A percentile compares a stretch with the other conserved stretches of the same genome.
These are phyloP conservation scores for Aspergillus intermedius DNA, from an alignment of 2,329 filamentous ascomycete genomes.

Conservation along the genomic window DNA sequence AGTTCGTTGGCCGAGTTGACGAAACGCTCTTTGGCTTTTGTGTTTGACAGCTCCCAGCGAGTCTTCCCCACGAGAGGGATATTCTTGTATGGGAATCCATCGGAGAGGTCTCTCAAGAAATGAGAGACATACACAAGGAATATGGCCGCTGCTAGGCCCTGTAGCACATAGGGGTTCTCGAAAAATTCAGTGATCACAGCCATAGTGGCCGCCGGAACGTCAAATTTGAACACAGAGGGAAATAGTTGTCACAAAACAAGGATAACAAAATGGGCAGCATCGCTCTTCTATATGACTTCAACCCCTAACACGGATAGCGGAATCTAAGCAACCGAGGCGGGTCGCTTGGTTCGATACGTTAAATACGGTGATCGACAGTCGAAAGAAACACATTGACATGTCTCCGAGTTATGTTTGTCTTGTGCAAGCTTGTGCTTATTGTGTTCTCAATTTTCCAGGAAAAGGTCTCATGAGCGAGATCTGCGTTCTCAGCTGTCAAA, in stretches of 20 bases:
- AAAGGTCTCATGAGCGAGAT: background rate
- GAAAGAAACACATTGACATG: background rate
- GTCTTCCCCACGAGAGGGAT: conserved; percentile 24
- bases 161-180: conserved; percentile 16
- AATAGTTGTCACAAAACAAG: background rate
- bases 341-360: background rate
- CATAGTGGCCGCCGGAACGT: conserved; percentile 10
- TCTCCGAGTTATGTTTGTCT: background rate
- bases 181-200: conserved; percentile 17
- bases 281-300: too few species aligned
- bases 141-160: conserved; percentile 16
- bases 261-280: too few species aligned
- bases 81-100: conserved; percentile 21
- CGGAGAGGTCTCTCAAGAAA: conserved; percentile 19
- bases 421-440: background rate
- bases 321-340: background rate
- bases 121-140: conserved; percentile 14
- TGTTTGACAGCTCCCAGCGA: conserved; percentile 26
- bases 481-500: background rate
- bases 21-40: conserved; percentile 23
- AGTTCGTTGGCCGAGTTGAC: conserved; percentile 16
- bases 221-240: background rate
- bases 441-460: background rate
- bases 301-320: background rate
- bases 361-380: background rate